phyloP scores from a whole-genome alignment of 306 rosid species.

The Psophocarpus tetragonolobus region DNA sequence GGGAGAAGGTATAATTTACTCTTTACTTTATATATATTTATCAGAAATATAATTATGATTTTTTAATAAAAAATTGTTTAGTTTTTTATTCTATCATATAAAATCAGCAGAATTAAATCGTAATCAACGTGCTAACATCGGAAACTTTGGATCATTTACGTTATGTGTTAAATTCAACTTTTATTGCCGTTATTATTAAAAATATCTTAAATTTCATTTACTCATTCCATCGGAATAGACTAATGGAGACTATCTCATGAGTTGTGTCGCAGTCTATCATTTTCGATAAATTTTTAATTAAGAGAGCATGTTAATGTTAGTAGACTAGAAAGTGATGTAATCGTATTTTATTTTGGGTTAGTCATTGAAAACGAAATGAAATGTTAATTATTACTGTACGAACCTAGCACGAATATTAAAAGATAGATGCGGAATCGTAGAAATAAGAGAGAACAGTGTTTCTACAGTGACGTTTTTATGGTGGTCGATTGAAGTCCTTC shows the following conservation, averaged over 20 bases:
- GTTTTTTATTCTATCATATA: background rate
- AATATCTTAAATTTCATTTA: background rate
- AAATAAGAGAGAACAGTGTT: background rate
- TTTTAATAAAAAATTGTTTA: background rate
- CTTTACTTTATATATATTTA: background rate
- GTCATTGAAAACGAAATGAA: conserved; percentile 30
- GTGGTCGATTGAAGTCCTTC: background rate
- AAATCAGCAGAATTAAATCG: background rate
- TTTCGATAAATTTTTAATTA: background rate
- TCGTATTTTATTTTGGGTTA: background rate
- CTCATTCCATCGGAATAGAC: background rate
- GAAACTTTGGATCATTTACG: background rate
- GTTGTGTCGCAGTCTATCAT: conserved; percentile 22
- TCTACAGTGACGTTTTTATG: background rate
- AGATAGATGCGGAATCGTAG: background rate
- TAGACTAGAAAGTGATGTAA: background rate
- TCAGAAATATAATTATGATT: background rate
- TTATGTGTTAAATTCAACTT: background rate
- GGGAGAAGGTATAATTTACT: too few relatives aligned
- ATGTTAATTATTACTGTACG: background rate
- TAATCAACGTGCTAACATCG: background rate
- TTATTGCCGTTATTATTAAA: background rate
- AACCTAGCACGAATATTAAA: background rate
- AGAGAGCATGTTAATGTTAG: background rate
- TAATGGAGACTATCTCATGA: background rate